Conservation (phyloP, 176 grass and related monocot species). For the Urochloa ruziziensis region DNA sequence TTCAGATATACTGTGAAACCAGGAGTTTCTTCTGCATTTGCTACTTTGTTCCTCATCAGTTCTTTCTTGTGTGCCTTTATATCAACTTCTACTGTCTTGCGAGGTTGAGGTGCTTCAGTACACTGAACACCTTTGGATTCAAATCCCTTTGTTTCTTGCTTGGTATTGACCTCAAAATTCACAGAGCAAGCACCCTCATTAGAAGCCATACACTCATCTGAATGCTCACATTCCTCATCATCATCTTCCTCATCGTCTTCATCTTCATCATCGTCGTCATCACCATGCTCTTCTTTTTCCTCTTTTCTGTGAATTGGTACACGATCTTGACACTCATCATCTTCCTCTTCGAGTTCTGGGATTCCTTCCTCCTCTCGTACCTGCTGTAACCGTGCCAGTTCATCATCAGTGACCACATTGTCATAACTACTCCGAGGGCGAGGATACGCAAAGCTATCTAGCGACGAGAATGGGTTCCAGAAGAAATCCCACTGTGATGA, state of each 20-base stretch:
- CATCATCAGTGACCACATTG: conserved; percentile 70
- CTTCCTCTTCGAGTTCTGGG: conserved; percentile 96
- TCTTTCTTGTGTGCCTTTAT: conserved; percentile 72
- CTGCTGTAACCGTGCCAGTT: conserved; percentile 67
- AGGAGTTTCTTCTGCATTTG: conserved; percentile 74
- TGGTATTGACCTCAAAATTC: conserved; percentile 40
- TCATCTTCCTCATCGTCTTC: conserved; percentile 13
- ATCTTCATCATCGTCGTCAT: conserved; percentile 21
- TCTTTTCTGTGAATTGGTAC: conserved; percentile 43
- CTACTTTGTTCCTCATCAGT: conserved; percentile 55
- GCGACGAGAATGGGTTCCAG: conserved; percentile 85
- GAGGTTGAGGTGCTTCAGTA: conserved; percentile 42
- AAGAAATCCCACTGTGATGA: conserved; percentile 81
- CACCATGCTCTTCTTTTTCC: conserved; percentile 28
- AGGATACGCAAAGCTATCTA: conserved; percentile 63
- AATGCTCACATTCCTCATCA: conserved; percentile 24
- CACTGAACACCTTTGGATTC: conserved; percentile 61
- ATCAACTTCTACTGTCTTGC: conserved; percentile 47
- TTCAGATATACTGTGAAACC: conserved; percentile 95
- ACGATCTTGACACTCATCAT: conserved; percentile 46
- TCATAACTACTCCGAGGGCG: conserved; percentile 54
- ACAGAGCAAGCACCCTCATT: conserved; percentile 21
- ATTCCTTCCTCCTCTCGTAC: conserved; percentile 98
- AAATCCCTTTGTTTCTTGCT: conserved; percentile 52
- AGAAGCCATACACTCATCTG: conserved; percentile 42